Evolutionary conservation across 2,329 filamentous ascomycete genomes (phyloP).

Genomic region (Cercospora citrullina): DNA sequence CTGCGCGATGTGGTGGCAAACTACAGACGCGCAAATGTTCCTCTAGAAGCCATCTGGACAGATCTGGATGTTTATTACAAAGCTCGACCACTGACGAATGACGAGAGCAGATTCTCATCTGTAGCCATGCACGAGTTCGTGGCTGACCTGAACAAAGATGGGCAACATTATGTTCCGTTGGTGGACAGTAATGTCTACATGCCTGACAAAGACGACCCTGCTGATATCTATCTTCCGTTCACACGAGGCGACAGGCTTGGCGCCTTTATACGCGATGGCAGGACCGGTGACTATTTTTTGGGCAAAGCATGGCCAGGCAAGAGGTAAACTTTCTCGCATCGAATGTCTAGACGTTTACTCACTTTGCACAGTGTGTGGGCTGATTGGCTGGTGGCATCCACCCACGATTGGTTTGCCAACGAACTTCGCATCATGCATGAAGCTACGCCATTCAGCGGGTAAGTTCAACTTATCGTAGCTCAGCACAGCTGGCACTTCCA

Average conservation of each 20-base stretch:
- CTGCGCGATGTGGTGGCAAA: constrained; percentile 58
- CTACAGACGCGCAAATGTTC: constrained; percentile 55
- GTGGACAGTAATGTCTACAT: constrained; percentile 63
- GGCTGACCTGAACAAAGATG: constrained; percentile 50
- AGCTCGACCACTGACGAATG: constrained; percentile 3
- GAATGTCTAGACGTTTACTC: not conserved
- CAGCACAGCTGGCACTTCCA: not conserved
- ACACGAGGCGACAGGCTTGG: constrained; percentile 51
- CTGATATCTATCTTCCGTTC: constrained; percentile 50
- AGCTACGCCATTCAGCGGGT: constrained; percentile 26
- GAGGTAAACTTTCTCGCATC: not conserved
- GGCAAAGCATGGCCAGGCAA: constrained; percentile 28
- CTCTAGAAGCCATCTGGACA: constrained; percentile 39
- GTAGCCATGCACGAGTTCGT: constrained; percentile 57
- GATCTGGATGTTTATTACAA: constrained; percentile 39
- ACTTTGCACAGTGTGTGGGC: constrained; percentile 23
- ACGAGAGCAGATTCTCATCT: constrained; percentile 3
- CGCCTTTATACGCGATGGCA: constrained; percentile 56
- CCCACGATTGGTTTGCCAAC: constrained; percentile 30
- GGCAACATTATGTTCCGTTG: constrained; percentile 58
- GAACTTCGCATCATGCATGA: constrained; percentile 25
- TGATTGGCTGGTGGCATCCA: constrained; percentile 28
- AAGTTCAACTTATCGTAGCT: not conserved
- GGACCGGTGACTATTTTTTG: constrained; percentile 48
- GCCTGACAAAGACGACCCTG: constrained; percentile 60